Conservation (phyloP, 306 rosid genomes). For the Luffa aegyptiaca region DNA sequence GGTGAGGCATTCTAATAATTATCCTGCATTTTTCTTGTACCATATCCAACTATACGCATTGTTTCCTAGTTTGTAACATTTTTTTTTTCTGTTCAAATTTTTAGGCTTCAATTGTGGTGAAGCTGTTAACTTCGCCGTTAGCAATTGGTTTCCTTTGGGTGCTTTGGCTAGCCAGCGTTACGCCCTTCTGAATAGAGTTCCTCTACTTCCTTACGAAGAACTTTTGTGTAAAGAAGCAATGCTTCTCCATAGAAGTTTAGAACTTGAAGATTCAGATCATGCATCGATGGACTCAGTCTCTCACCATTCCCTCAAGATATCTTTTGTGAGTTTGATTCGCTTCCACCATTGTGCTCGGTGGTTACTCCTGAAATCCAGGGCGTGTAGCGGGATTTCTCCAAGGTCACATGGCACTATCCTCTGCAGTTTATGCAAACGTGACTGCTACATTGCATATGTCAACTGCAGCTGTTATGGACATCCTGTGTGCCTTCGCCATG, state of each 20-base stretch:
- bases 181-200: conserved; percentile 73
- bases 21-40: background rate
- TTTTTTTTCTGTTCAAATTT: conserved; percentile 8
- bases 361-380: conserved; percentile 62
- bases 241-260: conserved; percentile 49
- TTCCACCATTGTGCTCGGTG: conserved; percentile 85
- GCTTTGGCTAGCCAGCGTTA: conserved; percentile 86
- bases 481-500: conserved; percentile 85
- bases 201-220: conserved; percentile 90
- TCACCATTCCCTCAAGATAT: conserved; percentile 40
- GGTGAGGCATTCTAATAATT: conserved; percentile 30
- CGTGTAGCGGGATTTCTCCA: conserved; percentile 35
- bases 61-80: background rate
- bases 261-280: conserved; percentile 57
- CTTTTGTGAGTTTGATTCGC: conserved; percentile 71
- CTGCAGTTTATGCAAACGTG: conserved; percentile 87
- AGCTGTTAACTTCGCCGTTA: conserved; percentile 94
- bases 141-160: conserved; percentile 93
- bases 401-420: conserved; percentile 59
- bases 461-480: conserved; percentile 69
- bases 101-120: conserved; percentile 97
- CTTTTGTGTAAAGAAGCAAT: conserved; percentile 90
- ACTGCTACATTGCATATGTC: conserved; percentile 66
- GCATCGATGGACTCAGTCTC: conserved; percentile 39
- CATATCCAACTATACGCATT: background rate